phyloP scores from a whole-genome alignment of 306 rosid species.

The Betula pendula region DNA sequence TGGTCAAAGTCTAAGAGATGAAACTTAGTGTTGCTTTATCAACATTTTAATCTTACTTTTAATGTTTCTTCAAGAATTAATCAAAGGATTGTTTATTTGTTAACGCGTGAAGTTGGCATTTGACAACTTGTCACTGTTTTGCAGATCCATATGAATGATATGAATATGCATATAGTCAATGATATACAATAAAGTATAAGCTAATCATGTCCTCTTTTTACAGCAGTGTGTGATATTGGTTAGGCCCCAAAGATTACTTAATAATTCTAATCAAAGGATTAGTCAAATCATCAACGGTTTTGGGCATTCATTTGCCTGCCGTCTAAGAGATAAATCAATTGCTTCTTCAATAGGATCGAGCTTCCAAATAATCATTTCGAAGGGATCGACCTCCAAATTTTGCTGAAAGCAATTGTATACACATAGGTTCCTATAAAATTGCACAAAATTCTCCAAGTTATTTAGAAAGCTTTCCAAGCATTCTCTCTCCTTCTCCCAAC shows the following conservation, averaged over 20 bases:
- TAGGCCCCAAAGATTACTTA: not conserved
- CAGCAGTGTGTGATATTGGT: not conserved
- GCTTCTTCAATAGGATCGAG: too few relatives aligned
- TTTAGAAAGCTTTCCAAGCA: too few relatives aligned
- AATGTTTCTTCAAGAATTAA: not conserved
- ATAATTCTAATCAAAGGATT: not conserved
- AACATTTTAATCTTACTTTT: not conserved
- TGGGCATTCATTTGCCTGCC: not conserved
- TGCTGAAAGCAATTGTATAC: too few relatives aligned
- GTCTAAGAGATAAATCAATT: too few relatives aligned
- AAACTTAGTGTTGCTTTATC: not conserved
- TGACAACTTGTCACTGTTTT: slow-evolving; percentile 14
- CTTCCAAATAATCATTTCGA: too few relatives aligned
- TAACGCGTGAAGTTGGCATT: slow-evolving; percentile 22
- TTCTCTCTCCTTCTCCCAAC: too few relatives aligned
- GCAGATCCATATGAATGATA: not conserved
- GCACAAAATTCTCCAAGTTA: too few relatives aligned
- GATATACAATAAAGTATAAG: not conserved
- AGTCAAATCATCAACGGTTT: not conserved
- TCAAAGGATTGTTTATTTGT: not conserved
- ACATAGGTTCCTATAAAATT: too few relatives aligned
- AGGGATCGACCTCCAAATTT: too few relatives aligned
- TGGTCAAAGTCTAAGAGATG: not conserved
- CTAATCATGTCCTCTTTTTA: not conserved
- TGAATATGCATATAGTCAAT: not conserved